Evolutionary conservation across 2,329 filamentous ascomycete species (phyloP), one percentile per base, ranked within the genome.

Genomic region (Curvularia sp.): DNA sequence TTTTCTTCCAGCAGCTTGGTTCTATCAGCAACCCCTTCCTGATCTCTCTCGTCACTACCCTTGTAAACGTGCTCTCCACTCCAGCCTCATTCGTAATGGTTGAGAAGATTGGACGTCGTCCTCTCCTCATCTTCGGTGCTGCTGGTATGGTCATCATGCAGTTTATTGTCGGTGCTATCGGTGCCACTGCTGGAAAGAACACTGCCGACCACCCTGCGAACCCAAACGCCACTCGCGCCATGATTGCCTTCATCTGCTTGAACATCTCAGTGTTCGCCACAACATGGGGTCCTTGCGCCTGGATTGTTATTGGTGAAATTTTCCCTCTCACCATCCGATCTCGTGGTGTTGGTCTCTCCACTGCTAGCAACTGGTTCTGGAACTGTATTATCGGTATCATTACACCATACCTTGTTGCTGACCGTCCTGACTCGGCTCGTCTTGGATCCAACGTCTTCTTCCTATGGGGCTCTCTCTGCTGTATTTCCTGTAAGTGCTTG

Each of bases 231-330:
- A 70, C 67, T 57, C 62, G 59, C 42, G 74, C 73, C 39, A 81
- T 93, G 86, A 92, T 96, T 66, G 88, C 91, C 49, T 95, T 96
- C 81, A 95, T 96, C 75, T 90, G 89, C 81, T 89, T 96, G 82
- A 94, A 93, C 84, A 93, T 96, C 83, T 91, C 91, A 84, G 93
- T 89, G 81, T 96, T 96, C 76, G 92, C 92, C 60, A 88, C 85
- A 60, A 96, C 92, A 66, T 96, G 92, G 92, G 92, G 92, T 59
- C 91, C 92, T 13, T 89, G 82, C 65, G 84, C 84, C 52, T 87
- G 84, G 85, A 82, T 84, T 62, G 86, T 96, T 69, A 93, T 95
- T 73, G 92, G 92, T 74, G 93, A 97, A 82, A 90, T 95, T 79
- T 96, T 91, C 87, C 92, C 92, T 59, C 87, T 96, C 52, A 92